Conservation (phyloP, 495 filamentous ascomycete genomes). For the Thozetella sp. region DNA sequence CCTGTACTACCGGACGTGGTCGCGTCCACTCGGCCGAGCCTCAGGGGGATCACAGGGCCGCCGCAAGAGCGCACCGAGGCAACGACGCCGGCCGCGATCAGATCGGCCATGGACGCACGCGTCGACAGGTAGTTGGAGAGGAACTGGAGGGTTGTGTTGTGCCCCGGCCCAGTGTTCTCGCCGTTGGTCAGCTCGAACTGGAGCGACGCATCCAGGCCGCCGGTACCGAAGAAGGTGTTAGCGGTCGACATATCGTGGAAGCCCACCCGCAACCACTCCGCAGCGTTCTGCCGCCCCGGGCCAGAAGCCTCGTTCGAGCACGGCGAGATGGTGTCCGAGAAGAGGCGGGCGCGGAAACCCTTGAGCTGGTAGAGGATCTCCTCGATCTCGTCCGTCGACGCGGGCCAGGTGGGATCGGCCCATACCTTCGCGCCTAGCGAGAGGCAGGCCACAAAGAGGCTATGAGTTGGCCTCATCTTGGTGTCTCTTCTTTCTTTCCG, state of each 20-base stretch:
- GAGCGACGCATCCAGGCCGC: conserved; percentile 62
- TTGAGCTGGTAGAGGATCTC: conserved; percentile 62
- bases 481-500: neutral
- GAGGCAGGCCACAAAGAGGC: conserved; percentile 27
- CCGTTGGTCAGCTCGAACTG: conserved; percentile 57
- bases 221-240: conserved; percentile 45
- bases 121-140: conserved; percentile 54
- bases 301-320: conserved; percentile 57
- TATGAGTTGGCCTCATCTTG: conserved; percentile 22
- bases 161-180: conserved; percentile 62
- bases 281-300: conserved; percentile 55
- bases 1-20: conserved; percentile 46
- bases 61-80: conserved; percentile 59
- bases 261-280: conserved; percentile 63
- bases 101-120: conserved; percentile 52
- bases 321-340: conserved; percentile 57
- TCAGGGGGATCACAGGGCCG: conserved; percentile 56
- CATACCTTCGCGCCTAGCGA: conserved; percentile 25
- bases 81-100: conserved; percentile 62
- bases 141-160: conserved; percentile 56
- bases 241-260: conserved; percentile 67
- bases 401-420: conserved; percentile 61
- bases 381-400: conserved; percentile 60
- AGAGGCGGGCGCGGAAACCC: conserved; percentile 52
- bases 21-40: conserved; percentile 58